Evolutionary conservation across 371 early-diverging fungal species (phyloP), one percentile per base, ranked within the genome.

Genomic region (Rhizomucor miehei): DNA sequence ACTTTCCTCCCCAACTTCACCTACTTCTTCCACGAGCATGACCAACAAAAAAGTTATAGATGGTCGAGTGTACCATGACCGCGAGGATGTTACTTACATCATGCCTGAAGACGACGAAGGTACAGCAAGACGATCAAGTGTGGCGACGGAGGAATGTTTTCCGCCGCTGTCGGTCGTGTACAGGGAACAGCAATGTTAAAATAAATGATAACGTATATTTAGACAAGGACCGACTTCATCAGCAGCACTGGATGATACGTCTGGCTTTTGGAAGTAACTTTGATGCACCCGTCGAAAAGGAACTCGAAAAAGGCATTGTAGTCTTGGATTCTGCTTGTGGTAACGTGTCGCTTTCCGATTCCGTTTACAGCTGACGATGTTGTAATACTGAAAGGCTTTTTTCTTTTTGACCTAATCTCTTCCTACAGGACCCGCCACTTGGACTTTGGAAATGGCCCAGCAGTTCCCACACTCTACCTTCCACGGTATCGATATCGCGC

Each of bases 61-160:
- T 29, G 29, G 29, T 29, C 29, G 29, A 29, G 29, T 29, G 29
- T 29, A 76, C 40, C 62, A 67, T 9, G 68, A 71, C 19, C 45
- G 45, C 2, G 65, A 61, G 8, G 64, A 44, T 19, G 70, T 67
- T 8, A 59, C 69, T 14, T 80, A 80, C 48, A 63, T 76, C 51
- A 55, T 80, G 4, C 81, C 81, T 3, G 72, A 74, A 36, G 78
- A 80, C 40, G 65, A 74, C 35, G 66, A 57, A 58, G 71, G 71
- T 67, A 45, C n/a, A n/a, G n/a, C n/a, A n/a, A n/a, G n/a, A n/a
- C n/a, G n/a, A n/a, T n/a, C n/a, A n/a, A n/a, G n/a, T n/a, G n/a
- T n/a, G n/a, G n/a, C n/a, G n/a, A n/a, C n/a, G n/a, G n/a, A n/a
- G n/a, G n/a, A n/a, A n/a, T n/a, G n/a, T n/a, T n/a, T n/a, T n/a